phyloP scores from a whole-genome alignment of 2,329 filamentous ascomycete genomes.

The Alternaria sp. region DNA sequence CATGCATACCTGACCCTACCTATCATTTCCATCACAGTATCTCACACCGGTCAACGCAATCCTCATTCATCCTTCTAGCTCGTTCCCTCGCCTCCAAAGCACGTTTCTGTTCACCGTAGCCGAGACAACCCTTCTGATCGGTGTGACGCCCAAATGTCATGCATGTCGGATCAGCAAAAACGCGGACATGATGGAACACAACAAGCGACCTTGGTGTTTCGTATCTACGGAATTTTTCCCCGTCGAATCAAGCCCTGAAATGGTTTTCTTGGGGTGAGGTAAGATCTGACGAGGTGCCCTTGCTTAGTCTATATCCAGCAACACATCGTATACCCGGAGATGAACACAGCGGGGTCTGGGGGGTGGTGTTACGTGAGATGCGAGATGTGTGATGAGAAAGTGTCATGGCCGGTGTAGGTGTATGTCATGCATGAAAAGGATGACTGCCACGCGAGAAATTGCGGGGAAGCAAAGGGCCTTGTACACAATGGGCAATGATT shows the following conservation, averaged over 20 bases:
- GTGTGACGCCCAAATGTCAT: background rate
- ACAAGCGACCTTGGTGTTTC: background rate
- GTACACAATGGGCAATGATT: background rate
- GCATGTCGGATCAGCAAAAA: background rate
- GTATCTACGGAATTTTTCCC: background rate
- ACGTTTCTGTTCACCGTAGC: background rate
- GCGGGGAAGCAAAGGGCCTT: background rate
- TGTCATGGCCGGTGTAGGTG: background rate
- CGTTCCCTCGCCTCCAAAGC: background rate
- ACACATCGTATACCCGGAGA: background rate
- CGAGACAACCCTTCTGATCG: background rate
- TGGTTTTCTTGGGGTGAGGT: background rate
- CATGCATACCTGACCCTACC: background rate
- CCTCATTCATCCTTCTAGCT: background rate
- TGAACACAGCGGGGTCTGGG: background rate
- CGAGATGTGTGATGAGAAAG: background rate
- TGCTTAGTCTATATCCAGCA: background rate
- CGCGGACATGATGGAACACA: background rate
- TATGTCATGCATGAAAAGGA: background rate
- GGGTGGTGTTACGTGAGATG: background rate
- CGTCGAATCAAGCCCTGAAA: background rate
- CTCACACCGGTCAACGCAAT: slow-evolving; percentile 1
- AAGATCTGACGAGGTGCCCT: background rate
- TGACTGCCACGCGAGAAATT: background rate
- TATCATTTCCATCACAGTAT: background rate